These are phyloP conservation scores for Austroboletus niveus DNA, from an alignment of 1,284 basidiomycete genomes.

Conservation along the genomic window DNA sequence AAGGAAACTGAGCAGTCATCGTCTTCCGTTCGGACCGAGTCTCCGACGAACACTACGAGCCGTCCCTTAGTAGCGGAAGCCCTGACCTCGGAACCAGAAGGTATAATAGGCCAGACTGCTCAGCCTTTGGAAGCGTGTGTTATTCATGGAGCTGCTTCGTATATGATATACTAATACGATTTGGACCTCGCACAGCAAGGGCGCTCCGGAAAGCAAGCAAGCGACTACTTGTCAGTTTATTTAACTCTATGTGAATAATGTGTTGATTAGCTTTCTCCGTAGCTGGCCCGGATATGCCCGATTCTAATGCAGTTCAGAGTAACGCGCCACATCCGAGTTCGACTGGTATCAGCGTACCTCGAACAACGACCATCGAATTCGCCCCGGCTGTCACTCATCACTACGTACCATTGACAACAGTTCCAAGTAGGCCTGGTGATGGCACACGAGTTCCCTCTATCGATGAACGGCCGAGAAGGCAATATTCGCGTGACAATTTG, in stretches of 20 bases:
- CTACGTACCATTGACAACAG: constrained; percentile 13
- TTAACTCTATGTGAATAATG: not conserved
- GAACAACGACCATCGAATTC: constrained; percentile 59
- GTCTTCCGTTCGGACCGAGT: constrained; percentile 2
- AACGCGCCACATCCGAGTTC: constrained; percentile 2
- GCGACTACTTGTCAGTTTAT: constrained; percentile 11
- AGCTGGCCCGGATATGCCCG: constrained; percentile 30
- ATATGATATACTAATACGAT: not conserved
- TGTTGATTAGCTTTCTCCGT: constrained; percentile 3
- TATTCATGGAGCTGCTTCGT: not conserved
- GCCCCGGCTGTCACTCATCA: constrained; percentile 28
- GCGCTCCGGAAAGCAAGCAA: constrained; percentile 23
- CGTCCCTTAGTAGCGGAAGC: not conserved
- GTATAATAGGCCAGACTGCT: not conserved
- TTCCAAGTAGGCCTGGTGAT: constrained; percentile 1
- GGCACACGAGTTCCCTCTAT: not conserved
- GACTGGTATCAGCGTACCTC: constrained; percentile 30
- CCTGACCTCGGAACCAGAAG: not conserved
- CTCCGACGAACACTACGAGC: not conserved
- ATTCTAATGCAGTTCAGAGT: constrained; percentile 34
- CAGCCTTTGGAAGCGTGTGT: constrained; percentile 12
- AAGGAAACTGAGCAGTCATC: not conserved
- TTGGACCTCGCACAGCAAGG: constrained; percentile 38
- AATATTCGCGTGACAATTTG: constrained; percentile 3
- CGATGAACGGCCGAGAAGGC: constrained; percentile 7